phyloP scores from a whole-genome alignment of 1,284 basidiomycete genomes.

The Exobasidium rhododendri region DNA sequence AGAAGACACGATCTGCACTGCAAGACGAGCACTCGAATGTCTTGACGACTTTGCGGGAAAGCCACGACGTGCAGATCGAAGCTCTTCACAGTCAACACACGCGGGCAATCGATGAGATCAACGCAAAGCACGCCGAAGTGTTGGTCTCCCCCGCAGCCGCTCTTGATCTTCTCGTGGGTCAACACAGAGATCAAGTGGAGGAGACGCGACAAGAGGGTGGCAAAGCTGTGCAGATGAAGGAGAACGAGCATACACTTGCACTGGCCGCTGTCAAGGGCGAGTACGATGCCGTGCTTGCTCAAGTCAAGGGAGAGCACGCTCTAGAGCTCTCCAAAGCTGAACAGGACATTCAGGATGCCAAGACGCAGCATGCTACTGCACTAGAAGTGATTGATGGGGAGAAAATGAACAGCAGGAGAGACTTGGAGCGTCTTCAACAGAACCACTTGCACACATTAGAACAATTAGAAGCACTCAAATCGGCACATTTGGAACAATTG shows the following conservation, averaged over 20 bases:
- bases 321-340: constrained; percentile 12
- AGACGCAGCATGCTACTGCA: constrained; percentile 11
- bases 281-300: constrained; percentile 6
- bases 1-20: background rate
- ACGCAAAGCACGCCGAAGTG: background rate
- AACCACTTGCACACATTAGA: constrained; percentile 10
- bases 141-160: background rate
- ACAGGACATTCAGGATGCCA: constrained; percentile 12
- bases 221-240: constrained; percentile 15
- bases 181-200: background rate
- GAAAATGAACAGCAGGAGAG: constrained; percentile 18
- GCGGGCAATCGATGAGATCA: background rate
- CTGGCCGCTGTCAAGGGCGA: constrained; percentile 10
- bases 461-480: constrained; percentile 7
- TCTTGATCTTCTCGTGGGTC: background rate
- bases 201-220: constrained; percentile 20
- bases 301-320: constrained; percentile 11
- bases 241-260: constrained; percentile 25
- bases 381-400: constrained; percentile 8
- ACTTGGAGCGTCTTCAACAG: constrained; percentile 31
- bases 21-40: background rate
- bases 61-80: background rate
- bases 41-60: background rate
- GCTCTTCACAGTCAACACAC: background rate
- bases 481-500: constrained; percentile 13